Percentiles rank a stretch among this genome's conserved stretches.
Conservation (phyloP, 2,329 filamentous ascomycete genomes). For the Helotiales sp. region DNA sequence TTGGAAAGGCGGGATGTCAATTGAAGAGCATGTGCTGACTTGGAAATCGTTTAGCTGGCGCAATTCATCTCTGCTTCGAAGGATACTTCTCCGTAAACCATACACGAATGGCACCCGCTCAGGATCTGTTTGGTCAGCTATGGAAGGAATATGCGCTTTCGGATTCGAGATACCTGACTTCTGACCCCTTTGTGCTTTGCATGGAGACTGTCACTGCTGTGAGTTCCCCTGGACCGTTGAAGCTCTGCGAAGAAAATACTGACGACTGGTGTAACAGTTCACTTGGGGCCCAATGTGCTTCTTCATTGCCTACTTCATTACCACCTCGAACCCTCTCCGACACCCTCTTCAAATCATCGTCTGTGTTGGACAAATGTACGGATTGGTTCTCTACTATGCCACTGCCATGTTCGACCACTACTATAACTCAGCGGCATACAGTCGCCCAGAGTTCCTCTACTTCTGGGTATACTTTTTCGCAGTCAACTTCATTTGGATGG, state of each 20-base stretch:
- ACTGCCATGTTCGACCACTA: constrained; percentile 59
- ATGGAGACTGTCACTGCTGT: constrained; percentile 60
- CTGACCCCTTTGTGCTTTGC: constrained; percentile 58
- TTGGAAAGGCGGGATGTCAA: constrained; percentile 45
- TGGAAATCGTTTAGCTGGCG: constrained; percentile 33
- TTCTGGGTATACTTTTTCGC: constrained; percentile 68
- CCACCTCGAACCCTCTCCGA: constrained; percentile 50
- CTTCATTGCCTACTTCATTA: constrained; percentile 53
- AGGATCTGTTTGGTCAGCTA: constrained; percentile 55
- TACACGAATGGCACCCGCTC: constrained; percentile 47
- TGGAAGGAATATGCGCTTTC: constrained; percentile 65
- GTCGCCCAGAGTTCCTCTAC: constrained; percentile 63
- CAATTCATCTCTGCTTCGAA: constrained; percentile 42
- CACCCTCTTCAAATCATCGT: constrained; percentile 55
- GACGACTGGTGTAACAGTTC: constrained; percentile 45
- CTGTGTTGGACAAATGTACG: constrained; percentile 49
- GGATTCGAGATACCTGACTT: constrained; percentile 60
- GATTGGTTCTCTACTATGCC: constrained; percentile 66
- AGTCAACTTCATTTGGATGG: constrained; percentile 65
- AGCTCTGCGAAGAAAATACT: background rate
- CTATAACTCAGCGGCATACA: constrained; percentile 55
- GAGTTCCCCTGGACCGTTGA: constrained; percentile 2
- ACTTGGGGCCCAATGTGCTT: constrained; percentile 65
- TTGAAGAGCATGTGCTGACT: constrained; percentile 38
- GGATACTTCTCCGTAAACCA: constrained; percentile 56